Evolutionary conservation across 1,284 basidiomycete species (phyloP).

Genomic region (Anthracocystis walkeri): DNA sequence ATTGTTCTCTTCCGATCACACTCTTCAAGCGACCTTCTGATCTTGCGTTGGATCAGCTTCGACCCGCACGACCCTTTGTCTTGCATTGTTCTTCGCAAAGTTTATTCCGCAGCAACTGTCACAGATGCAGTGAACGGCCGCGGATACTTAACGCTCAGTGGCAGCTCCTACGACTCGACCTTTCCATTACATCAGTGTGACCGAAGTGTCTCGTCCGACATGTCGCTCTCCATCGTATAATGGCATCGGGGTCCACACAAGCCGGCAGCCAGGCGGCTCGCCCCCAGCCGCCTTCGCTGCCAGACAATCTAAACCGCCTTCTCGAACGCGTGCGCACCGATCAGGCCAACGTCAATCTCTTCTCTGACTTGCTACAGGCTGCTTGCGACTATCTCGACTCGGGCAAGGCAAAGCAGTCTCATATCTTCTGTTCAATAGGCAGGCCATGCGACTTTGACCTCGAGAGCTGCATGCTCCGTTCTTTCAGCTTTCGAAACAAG

Average conservation of each 20-base stretch:
- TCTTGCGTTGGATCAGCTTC: neutral
- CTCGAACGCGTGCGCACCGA: constrained; percentile 26
- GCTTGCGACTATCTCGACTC: constrained; percentile 45
- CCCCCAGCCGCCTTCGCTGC: constrained; percentile 22
- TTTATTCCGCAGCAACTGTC: neutral
- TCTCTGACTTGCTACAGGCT: constrained; percentile 42
- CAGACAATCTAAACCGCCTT: constrained; percentile 21
- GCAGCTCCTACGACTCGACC: neutral
- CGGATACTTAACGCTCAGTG: neutral
- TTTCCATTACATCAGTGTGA: neutral
- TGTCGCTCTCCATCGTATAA: constrained; percentile 8
- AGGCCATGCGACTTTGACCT: constrained; percentile 52
- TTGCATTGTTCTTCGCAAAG: neutral
- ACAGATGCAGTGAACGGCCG: neutral
- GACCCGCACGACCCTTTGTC: constrained; percentile 1
- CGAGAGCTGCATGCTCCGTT: constrained; percentile 59
- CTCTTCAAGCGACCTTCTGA: neutral
- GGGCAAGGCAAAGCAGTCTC: constrained; percentile 32
- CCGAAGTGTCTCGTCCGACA: neutral
- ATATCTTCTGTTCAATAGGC: constrained; percentile 41
- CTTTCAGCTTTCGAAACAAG: constrained; percentile 51
- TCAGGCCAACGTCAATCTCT: constrained; percentile 37
- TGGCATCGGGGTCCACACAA: constrained; percentile 18
- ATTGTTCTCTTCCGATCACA: neutral
- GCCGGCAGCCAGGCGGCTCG: constrained; percentile 19